These are phyloP conservation scores for Tetragonia tetragonoides DNA, from an alignment of 148 eudicot species.

Conservation along the genomic window DNA sequence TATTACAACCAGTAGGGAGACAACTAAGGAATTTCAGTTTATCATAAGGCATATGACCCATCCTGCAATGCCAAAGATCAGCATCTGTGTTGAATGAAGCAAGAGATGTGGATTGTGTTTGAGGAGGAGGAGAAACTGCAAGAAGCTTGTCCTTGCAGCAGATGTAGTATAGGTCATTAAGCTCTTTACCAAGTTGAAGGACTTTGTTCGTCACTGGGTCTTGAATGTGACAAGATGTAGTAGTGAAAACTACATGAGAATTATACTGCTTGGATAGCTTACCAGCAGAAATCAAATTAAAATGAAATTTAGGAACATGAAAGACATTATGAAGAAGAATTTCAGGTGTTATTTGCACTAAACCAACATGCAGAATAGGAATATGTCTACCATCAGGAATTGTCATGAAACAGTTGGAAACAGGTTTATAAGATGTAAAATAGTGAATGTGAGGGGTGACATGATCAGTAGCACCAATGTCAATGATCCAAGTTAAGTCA, in stretches of 20 bases:
- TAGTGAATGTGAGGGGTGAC: not conserved
- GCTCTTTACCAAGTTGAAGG: not conserved
- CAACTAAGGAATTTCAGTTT: not conserved
- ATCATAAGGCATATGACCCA: slow-evolving; percentile 1
- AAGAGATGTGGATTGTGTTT: not conserved
- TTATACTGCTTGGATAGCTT: not conserved
- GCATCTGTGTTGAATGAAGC: no score
- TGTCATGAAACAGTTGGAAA: not conserved
- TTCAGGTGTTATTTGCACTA: not conserved
- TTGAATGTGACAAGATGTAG: not conserved
- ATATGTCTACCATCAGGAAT: not conserved
- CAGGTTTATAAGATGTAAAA: no score
- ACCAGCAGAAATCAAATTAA: not conserved
- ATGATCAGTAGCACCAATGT: not conserved
- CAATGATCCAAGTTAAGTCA: no score
- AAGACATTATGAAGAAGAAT: not conserved
- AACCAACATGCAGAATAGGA: not conserved
- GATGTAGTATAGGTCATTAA: not conserved
- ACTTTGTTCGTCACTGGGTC: not conserved
- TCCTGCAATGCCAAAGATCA: not conserved
- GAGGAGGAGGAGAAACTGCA: not conserved
- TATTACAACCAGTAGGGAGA: not conserved
- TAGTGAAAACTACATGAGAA: not conserved
- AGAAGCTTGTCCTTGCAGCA: no score
- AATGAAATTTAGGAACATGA: slow-evolving; percentile 11